phyloP scores from a whole-genome alignment of 345 rosid genomes.

The Mangifera indica region DNA sequence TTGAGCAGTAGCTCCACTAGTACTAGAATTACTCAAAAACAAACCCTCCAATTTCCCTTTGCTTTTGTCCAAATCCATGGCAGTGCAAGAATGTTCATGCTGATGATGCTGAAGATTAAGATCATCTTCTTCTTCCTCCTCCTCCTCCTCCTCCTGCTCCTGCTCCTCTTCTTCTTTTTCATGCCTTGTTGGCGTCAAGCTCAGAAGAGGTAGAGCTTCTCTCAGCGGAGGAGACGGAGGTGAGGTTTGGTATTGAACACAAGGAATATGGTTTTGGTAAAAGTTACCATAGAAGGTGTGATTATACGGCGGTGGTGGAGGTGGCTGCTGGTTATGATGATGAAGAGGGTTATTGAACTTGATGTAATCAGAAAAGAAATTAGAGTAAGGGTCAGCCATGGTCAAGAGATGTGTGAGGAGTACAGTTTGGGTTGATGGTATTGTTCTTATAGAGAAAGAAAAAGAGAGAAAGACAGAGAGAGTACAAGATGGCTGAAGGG shows the following conservation, averaged over 20 bases:
- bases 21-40: background rate
- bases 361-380: conserved; percentile 58
- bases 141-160: conserved; percentile 29
- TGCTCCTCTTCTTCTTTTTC: conserved; percentile 26
- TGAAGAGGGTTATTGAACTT: conserved; percentile 46
- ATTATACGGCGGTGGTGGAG: conserved; percentile 20
- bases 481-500: conserved; percentile 48
- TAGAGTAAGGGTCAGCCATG: conserved; percentile 89
- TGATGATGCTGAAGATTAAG: conserved; percentile 12
- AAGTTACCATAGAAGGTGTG: conserved; percentile 20
- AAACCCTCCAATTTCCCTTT: conserved; percentile 24
- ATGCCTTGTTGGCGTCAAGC: conserved; percentile 61
- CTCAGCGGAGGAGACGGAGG: conserved; percentile 87
- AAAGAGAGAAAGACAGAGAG: conserved; percentile 34
- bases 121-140: background rate
- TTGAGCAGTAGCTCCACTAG: background rate
- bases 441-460: conserved; percentile 51
- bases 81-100: conserved; percentile 34
- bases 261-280: conserved; percentile 17
- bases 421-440: conserved; percentile 44
- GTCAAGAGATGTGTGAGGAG: conserved; percentile 25
- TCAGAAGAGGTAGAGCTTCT: conserved; percentile 80
- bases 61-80: conserved; percentile 35
- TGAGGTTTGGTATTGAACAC: conserved; percentile 32
- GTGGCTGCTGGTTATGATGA: conserved; percentile 34